Percentiles rank a stretch among this genome's conserved stretches.
phyloP scores from a whole-genome alignment of 495 filamentous ascomycete genomes.

The Lepidopterella palustris region DNA sequence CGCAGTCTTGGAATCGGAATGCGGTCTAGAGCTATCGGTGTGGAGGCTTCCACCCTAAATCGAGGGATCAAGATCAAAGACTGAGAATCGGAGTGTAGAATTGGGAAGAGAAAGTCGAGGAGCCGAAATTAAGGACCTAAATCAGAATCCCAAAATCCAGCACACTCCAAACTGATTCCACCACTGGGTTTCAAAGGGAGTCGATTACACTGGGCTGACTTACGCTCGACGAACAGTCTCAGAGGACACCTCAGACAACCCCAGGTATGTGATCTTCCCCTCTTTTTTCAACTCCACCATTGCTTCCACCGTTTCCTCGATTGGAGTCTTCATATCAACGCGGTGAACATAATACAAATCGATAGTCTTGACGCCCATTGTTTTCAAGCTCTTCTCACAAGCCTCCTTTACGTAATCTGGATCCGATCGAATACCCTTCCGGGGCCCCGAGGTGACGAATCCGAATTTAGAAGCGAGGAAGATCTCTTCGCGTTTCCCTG shows the following conservation, averaged over 20 bases:
- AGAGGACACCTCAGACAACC: slow-evolving; percentile 50
- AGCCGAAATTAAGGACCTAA: too few species aligned
- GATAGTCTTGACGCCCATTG: slow-evolving; percentile 47
- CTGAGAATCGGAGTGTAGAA: too few species aligned
- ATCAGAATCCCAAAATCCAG: too few species aligned
- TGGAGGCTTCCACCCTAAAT: too few species aligned
- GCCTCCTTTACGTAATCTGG: slow-evolving; percentile 48
- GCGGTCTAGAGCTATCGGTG: too few species aligned
- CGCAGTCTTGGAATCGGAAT: too few species aligned
- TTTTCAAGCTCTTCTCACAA: slow-evolving; percentile 47
- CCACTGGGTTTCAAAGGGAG: too few species aligned
- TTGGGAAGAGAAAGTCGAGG: too few species aligned
- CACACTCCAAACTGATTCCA: too few species aligned
- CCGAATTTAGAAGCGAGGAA: slow-evolving; percentile 55
- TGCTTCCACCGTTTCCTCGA: slow-evolving; percentile 56
- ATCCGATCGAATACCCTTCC: slow-evolving; percentile 39
- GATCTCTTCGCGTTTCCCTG: slow-evolving; percentile 46
- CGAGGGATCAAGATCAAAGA: too few species aligned
- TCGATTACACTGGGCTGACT: too few species aligned
- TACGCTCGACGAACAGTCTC: slow-evolving; percentile 55
- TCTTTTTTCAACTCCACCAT: slow-evolving; percentile 35
- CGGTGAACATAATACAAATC: slow-evolving; percentile 61
- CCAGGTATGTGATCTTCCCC: slow-evolving; percentile 57
- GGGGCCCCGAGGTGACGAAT: background rate
- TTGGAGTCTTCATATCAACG: slow-evolving; percentile 49